Percentiles rank a stretch among this genome's conserved stretches.
Conservation (phyloP, 1,139 yeast genomes). For the Citeromyces siamensis region DNA sequence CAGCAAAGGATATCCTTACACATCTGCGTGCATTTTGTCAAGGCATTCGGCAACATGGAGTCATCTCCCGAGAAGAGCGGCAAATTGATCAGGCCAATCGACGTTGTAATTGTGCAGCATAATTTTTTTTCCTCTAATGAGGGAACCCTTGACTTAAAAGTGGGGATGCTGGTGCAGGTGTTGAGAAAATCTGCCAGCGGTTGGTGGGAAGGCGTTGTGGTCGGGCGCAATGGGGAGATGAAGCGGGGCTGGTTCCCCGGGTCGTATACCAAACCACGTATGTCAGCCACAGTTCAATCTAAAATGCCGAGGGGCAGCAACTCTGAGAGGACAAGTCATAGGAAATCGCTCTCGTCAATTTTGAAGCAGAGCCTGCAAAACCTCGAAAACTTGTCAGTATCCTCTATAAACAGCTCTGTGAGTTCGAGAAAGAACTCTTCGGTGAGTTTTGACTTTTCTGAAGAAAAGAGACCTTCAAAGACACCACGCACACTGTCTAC, state of each 20-base stretch:
- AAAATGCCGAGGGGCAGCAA: neutral
- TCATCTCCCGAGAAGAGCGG: constrained; percentile 3
- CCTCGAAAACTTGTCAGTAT: constrained; percentile 10
- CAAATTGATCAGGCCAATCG: constrained; percentile 5
- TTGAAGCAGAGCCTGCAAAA: constrained; percentile 5
- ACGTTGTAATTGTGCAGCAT: constrained; percentile 4
- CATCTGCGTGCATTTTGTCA: no score
- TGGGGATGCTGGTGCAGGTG: constrained; percentile 41
- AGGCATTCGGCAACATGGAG: constrained; percentile 1
- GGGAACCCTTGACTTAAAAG: constrained; percentile 23
- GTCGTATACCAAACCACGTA: neutral
- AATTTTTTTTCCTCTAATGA: constrained; percentile 1
- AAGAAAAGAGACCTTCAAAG: neutral
- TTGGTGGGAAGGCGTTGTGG: constrained; percentile 70
- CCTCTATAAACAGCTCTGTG: constrained; percentile 22
- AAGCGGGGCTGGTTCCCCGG: constrained; percentile 71
- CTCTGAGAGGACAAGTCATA: neutral
- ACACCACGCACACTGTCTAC: neutral
- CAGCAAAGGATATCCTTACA: no score
- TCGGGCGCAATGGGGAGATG: constrained; percentile 28
- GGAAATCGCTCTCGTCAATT: neutral
- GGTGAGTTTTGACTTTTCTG: constrained; percentile 5
- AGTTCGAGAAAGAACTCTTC: constrained; percentile 7
- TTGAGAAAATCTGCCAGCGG: constrained; percentile 40
- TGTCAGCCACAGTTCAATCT: constrained; percentile 11